Evolutionary conservation across 805 yeast species (phyloP).

Genomic region (Soucietia sequanensis): DNA sequence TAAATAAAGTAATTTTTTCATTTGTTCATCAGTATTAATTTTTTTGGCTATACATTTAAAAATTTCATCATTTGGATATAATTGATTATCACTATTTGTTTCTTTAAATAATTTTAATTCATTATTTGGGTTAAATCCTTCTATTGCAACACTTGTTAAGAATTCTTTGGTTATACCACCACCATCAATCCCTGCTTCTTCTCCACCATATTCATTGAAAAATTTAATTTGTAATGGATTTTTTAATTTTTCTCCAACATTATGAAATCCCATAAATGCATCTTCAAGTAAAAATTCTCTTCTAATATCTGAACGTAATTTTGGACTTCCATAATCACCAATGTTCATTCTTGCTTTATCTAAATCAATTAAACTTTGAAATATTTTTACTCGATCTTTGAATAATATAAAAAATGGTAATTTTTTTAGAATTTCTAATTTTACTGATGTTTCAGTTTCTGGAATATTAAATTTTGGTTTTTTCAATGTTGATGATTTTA

Average conservation of each 20-base stretch:
- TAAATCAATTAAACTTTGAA: conserved; percentile 57
- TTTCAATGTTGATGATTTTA: neutral
- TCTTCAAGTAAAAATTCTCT: conserved; percentile 74
- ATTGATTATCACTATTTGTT: conserved; percentile 49
- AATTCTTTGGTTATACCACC: conserved; percentile 96
- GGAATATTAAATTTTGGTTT: conserved; percentile 1
- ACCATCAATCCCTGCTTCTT: conserved; percentile 93
- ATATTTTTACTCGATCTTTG: conserved; percentile 66
- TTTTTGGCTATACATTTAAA: conserved; percentile 30
- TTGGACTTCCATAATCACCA: conserved; percentile 11
- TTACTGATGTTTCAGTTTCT: conserved; percentile 16
- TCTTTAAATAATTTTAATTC: conserved; percentile 37
- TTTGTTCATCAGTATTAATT: conserved; percentile 28
- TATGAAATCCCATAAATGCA: conserved; percentile 60
- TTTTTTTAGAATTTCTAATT: conserved; percentile 53
- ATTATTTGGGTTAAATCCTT: conserved; percentile 53
- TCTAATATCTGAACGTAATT: conserved; percentile 53
- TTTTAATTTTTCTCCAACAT: conserved; percentile 56
- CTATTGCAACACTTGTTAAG: conserved; percentile 65
- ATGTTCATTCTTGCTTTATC: conserved; percentile 42
- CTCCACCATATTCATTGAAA: conserved; percentile 64
- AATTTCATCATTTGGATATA: conserved; percentile 72
- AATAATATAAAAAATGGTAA: conserved; percentile 83
- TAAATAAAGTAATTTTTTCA: conserved; percentile 28
- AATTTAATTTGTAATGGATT: conserved; percentile 62